phyloP scores from a whole-genome alignment of 2,329 filamentous ascomycete species.

The Fusarium drepaniforme region DNA sequence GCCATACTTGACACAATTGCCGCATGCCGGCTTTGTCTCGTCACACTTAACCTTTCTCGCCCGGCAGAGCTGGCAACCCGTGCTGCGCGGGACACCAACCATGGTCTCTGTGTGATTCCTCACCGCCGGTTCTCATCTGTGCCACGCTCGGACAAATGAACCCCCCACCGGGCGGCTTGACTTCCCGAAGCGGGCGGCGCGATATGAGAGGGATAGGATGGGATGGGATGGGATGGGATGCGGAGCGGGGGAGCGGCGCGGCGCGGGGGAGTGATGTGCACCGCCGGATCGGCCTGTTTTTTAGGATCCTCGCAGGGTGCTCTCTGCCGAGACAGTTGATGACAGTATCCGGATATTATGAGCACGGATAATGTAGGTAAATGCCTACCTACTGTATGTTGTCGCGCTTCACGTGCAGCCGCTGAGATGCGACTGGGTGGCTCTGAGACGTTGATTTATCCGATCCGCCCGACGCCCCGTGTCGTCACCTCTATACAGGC shows the following conservation, averaged over 20 bases:
- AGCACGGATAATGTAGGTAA: background rate
- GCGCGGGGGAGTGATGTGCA: conserved; percentile 31
- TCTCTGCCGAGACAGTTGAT: background rate
- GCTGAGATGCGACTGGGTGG: background rate
- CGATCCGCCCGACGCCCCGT: background rate
- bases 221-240: conserved; percentile 5
- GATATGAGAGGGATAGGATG: conserved; percentile 15
- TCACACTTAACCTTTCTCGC: conserved; percentile 60
- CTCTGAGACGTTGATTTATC: background rate
- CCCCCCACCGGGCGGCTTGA: conserved; percentile 30
- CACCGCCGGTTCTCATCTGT: conserved; percentile 40
- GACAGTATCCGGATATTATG: background rate
- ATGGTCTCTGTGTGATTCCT: conserved; percentile 43
- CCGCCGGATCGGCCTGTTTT: conserved; percentile 17
- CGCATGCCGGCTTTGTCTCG: conserved; percentile 55
- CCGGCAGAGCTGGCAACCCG: conserved; percentile 54
- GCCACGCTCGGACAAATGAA: conserved; percentile 37
- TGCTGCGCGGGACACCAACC: conserved; percentile 55
- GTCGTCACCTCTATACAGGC: background rate
- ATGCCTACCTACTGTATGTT: background rate
- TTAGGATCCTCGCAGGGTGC: conserved; percentile 4
- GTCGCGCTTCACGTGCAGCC: background rate
- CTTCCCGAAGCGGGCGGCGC: conserved; percentile 35
- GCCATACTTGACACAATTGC: conserved; percentile 55
- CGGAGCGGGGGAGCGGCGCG: conserved; percentile 13